These are phyloP conservation scores for Beauveria sp. DNA, from an alignment of 2,329 filamentous ascomycete species.

Conservation along the genomic window DNA sequence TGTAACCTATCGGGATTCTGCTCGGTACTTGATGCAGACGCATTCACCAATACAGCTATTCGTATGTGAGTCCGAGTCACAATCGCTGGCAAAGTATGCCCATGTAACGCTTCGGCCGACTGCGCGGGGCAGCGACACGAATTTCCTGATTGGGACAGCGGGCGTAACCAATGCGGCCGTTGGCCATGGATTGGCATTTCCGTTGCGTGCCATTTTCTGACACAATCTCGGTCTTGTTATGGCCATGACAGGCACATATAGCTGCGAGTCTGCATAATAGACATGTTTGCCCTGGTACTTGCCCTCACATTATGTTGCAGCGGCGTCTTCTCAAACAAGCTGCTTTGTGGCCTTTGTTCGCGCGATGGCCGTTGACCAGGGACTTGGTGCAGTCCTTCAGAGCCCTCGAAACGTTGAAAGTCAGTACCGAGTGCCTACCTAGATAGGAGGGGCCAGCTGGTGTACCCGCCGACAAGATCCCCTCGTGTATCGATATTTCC, in stretches of 20 bases:
- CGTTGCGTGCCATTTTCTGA: no score
- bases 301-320: background rate
- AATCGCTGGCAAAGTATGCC: background rate
- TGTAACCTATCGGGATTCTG: background rate
- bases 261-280: no score
- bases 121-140: constrained; percentile 1
- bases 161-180: background rate
- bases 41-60: background rate
- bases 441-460: background rate
- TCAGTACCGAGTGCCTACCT: no score
- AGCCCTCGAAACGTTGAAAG: no score
- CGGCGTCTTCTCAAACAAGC: background rate
- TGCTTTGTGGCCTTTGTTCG: background rate
- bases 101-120: background rate
- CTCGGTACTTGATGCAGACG: no score
- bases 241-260: no score
- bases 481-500: background rate
- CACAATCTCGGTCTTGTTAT: no score
- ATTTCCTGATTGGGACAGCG: constrained; percentile 3
- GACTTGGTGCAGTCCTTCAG: no score
- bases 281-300: no score
- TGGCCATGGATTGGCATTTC: background rate
- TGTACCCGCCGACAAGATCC: background rate
- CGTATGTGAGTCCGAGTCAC: background rate
- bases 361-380: no score